A percentile compares a stretch with the other conserved stretches of the same genome.
Evolutionary conservation across 345 rosid species (phyloP).

Genomic region (Ailanthus altissimus): DNA sequence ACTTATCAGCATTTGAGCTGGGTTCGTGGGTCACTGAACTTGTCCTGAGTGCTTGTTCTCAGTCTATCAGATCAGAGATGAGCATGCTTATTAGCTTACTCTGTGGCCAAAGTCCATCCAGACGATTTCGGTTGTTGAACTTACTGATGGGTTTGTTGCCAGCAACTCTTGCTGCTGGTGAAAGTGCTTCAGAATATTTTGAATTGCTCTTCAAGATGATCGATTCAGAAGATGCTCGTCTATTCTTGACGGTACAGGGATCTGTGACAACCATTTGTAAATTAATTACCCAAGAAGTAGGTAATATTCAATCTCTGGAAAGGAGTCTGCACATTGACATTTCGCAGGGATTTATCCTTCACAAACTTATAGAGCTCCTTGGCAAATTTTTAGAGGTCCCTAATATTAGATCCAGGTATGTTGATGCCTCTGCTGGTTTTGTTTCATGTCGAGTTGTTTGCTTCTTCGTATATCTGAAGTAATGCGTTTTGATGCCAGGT

Average conservation of each 20-base stretch:
- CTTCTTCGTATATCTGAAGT: conserved; percentile 21
- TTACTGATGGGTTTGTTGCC: conserved; percentile 82
- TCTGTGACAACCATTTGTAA: conserved; percentile 79
- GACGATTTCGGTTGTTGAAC: conserved; percentile 75
- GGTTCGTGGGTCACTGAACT: conserved; percentile 99
- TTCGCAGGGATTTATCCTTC: conserved; percentile 97
- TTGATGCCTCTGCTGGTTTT: background rate
- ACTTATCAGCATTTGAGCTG: conserved; percentile 73
- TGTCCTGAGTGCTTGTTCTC: conserved; percentile 96
- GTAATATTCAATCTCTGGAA: conserved; percentile 85
- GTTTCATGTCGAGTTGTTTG: conserved; percentile 16
- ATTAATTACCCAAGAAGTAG: conserved; percentile 84
- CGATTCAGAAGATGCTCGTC: conserved; percentile 85
- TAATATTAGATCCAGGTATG: conserved; percentile 85
- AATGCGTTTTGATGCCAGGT: conserved; percentile 51
- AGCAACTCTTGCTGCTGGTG: conserved; percentile 87
- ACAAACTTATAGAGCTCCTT: conserved; percentile 93
- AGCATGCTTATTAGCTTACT: conserved; percentile 88
- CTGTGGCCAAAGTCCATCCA: conserved; percentile 79
- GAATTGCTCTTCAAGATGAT: conserved; percentile 92
- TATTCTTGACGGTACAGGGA: conserved; percentile 89
- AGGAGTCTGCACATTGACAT: conserved; percentile 94
- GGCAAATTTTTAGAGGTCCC: conserved; percentile 93
- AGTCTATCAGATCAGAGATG: conserved; percentile 97
- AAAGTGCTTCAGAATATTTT: conserved; percentile 95